Evolutionary conservation across 129 eudicot species (phyloP), one percentile per base, ranked within the genome.

Genomic region (Mikania micrantha): DNA sequence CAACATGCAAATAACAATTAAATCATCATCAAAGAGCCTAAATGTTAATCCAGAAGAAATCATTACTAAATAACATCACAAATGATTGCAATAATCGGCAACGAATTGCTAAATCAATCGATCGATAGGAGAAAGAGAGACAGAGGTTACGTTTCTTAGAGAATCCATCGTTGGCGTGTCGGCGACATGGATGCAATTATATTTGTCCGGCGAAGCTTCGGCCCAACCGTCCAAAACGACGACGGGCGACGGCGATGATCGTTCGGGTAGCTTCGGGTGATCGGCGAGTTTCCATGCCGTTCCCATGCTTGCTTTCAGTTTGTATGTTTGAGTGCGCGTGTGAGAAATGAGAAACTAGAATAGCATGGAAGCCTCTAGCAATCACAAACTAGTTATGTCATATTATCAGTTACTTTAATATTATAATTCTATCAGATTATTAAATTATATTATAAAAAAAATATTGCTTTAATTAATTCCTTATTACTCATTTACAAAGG

Each of bases 181-280:
- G 32, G 98, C 98, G 27, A 84, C 82, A 77, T 87, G 93, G 81
- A 92, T 92, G 59, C 96, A 88, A 59, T 92, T 92, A 49, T 80
- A 92, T 67, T 85, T 42, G 60, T 92, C 75, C 2, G 90, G 87
- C 0, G 81, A 52, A 31, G 96, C 98, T 79, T 92, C 98, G 13
- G 96, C 98, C 98, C 98, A 92, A 7, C 98, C 98, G 69, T 92
- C 98, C 76, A 92, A 78, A 29, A 92, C 96, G 22, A 92, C 68
- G 74, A 92, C 54, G 11, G 22, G 88, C 68, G 74, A 92, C 54
- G 11, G 90, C 96, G 20, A 92, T 29, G n/a, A 66, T 66, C 80
- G 88, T 92, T 22, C 87, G 0, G 96, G 90, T 31, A 92, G 82
- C 71, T 92, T 92, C 0, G 95, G 95, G 38, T 92, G 96, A 77